Conservation (phyloP, 2,329 filamentous ascomycete genomes). For the Aplosporella prunicola region DNA sequence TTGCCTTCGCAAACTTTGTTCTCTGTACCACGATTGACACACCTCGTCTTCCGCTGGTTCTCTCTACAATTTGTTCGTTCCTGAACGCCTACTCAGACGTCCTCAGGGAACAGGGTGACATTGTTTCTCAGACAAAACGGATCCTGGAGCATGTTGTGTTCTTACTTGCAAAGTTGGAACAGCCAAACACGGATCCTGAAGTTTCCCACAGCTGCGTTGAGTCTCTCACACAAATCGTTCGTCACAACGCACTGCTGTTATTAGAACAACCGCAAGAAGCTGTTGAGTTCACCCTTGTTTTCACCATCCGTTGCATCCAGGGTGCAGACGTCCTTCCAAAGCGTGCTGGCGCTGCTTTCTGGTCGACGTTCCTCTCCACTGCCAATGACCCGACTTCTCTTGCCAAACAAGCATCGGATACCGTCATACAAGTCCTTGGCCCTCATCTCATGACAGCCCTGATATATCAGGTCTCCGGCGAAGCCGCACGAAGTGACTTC, state of each 20-base stretch:
- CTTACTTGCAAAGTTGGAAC: slow-evolving; percentile 53
- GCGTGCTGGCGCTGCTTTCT: slow-evolving; percentile 62
- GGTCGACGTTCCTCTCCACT: slow-evolving; percentile 31
- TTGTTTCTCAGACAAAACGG: too few relatives aligned
- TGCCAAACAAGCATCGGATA: slow-evolving; percentile 1
- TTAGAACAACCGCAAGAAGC: slow-evolving; percentile 49
- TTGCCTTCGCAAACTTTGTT: slow-evolving; percentile 58
- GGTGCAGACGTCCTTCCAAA: slow-evolving; percentile 69
- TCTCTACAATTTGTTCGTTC: slow-evolving; percentile 64
- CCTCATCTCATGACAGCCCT: slow-evolving; percentile 1
- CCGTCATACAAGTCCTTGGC: slow-evolving; percentile 6
- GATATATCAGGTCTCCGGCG: slow-evolving; percentile 7
- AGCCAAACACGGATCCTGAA: slow-evolving; percentile 57
- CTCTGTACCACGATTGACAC: slow-evolving; percentile 49
- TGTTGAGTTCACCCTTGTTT: slow-evolving; percentile 60
- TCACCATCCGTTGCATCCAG: slow-evolving; percentile 59
- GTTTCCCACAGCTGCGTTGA: slow-evolving; percentile 66
- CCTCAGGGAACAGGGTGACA: slow-evolving; percentile 22
- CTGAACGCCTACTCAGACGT: slow-evolving; percentile 26
- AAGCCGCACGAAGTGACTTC: slow-evolving; percentile 5
- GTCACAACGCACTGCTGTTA: slow-evolving; percentile 52
- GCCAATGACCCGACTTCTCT: background rate
- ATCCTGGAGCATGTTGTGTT: slow-evolving; percentile 51
- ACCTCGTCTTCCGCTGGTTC: slow-evolving; percentile 57
- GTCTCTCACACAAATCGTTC: slow-evolving; percentile 56